These are phyloP conservation scores for Xanthoconium purpureum DNA, from an alignment of 768 basidiomycete genomes.

Conservation along the genomic window DNA sequence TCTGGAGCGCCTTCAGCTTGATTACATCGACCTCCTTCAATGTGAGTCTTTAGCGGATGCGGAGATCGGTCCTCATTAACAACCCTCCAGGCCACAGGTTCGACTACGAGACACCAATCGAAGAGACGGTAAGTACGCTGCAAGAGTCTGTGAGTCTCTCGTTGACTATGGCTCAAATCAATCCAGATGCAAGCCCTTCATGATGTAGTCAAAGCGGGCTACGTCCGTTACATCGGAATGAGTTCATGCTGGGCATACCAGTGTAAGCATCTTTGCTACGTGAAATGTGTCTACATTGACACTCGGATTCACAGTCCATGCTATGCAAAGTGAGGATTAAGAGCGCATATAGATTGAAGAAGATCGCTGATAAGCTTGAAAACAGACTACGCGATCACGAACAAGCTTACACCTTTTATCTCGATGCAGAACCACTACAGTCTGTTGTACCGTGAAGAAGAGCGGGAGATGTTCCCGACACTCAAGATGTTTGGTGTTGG, in stretches of 20 bases:
- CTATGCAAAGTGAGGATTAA: conserved; percentile 36
- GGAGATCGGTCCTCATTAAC: background rate
- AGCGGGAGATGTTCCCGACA: conserved; percentile 56
- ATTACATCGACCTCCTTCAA: conserved; percentile 60
- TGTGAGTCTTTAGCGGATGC: conserved; percentile 26
- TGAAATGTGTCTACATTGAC: background rate
- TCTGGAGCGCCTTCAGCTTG: conserved; percentile 41
- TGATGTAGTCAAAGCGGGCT: conserved; percentile 48
- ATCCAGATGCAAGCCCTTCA: conserved; percentile 47
- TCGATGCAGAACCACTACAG: conserved; percentile 64
- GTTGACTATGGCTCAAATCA: background rate
- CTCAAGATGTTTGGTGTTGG: conserved; percentile 45
- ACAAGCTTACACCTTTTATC: conserved; percentile 52
- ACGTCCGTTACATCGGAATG: conserved; percentile 47
- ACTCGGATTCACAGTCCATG: conserved; percentile 29
- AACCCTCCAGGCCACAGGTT: conserved; percentile 42
- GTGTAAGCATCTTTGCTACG: conserved; percentile 21
- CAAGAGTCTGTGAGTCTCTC: background rate
- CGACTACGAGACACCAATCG: conserved; percentile 49
- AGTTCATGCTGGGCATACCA: conserved; percentile 42
- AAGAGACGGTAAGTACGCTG: conserved; percentile 34
- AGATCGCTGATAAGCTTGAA: background rate
- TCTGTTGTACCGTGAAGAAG: conserved; percentile 59
- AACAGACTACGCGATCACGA: conserved; percentile 39
- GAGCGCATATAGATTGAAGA: background rate